Evolutionary conservation across 2,329 filamentous ascomycete genomes (phyloP).

Genomic region (Penicillium occitanis): DNA sequence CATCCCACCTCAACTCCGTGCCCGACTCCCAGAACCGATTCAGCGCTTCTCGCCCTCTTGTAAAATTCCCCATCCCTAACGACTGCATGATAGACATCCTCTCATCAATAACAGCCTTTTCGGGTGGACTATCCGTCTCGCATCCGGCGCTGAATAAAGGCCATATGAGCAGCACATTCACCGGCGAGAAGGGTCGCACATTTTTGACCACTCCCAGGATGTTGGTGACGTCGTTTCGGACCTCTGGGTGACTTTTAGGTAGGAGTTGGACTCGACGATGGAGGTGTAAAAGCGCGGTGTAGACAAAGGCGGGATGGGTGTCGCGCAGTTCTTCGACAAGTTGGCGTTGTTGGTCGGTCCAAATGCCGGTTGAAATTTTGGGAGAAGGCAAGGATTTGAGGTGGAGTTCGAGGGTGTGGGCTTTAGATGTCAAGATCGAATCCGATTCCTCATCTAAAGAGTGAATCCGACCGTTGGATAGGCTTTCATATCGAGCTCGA

Average conservation of each 20-base stretch:
- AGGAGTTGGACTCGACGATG: slow-evolving; percentile 30
- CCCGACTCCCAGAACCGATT: slow-evolving; percentile 27
- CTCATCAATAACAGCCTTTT: slow-evolving; percentile 26
- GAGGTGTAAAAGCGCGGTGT: slow-evolving; percentile 32
- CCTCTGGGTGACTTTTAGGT: slow-evolving; percentile 24
- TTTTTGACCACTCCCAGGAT: slow-evolving; percentile 25
- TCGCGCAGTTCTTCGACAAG: slow-evolving; percentile 26
- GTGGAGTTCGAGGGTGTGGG: not conserved
- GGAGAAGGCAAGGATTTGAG: slow-evolving; percentile 20
- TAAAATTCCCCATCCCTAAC: slow-evolving; percentile 33
- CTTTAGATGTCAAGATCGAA: not conserved
- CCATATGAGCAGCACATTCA: slow-evolving; percentile 34
- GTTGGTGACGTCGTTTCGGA: slow-evolving; percentile 25
- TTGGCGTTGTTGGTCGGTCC: slow-evolving; percentile 13
- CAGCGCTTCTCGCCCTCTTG: slow-evolving; percentile 27
- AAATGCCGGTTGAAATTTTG: slow-evolving; percentile 14
- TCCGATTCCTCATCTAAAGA: not conserved
- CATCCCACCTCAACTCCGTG: slow-evolving; percentile 26
- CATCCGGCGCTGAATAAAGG: slow-evolving; percentile 36
- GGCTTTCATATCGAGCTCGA: slow-evolving; percentile 5
- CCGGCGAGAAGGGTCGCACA: slow-evolving; percentile 27
- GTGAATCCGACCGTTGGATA: not conserved
- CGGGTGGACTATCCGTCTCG: slow-evolving; percentile 26
- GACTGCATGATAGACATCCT: slow-evolving; percentile 32
- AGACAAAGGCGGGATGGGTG: slow-evolving; percentile 31